Evolutionary conservation across 805 yeast species (phyloP).

Genomic region (Candida sithepensis): DNA sequence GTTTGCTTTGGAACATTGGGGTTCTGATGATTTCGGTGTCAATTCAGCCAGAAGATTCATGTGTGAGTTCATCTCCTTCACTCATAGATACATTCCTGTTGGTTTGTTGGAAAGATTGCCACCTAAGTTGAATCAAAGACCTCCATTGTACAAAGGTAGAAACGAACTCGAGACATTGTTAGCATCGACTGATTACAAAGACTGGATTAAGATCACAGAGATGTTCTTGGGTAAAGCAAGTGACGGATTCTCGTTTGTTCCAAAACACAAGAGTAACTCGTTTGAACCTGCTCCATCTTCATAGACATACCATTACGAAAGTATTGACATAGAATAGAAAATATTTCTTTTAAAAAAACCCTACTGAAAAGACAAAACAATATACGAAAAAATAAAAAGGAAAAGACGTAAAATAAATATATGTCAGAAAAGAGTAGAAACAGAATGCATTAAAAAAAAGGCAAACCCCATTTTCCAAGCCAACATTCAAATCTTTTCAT

Average conservation of each 20-base stretch:
- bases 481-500: conserved; percentile 33
- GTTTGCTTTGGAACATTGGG: conserved; percentile 95
- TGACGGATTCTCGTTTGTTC: conserved; percentile 71
- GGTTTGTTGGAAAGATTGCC: conserved; percentile 89
- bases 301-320: not conserved
- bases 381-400: not conserved
- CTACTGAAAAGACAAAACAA: not conserved
- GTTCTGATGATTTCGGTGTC: conserved; percentile 92
- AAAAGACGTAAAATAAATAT: not conserved
- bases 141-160: conserved; percentile 91
- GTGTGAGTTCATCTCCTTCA: conserved; percentile 92
- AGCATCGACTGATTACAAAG: conserved; percentile 80
- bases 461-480: no score
- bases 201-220: conserved; percentile 95
- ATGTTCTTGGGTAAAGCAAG: conserved; percentile 89
- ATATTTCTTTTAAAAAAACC: not conserved
- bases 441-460: not conserved
- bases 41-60: conserved; percentile 82
- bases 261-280: conserved; percentile 94
- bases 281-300: conserved; percentile 34
- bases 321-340: not conserved
- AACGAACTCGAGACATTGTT: conserved; percentile 86
- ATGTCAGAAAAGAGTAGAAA: not conserved
- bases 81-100: conserved; percentile 91
- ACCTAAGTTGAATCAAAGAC: conserved; percentile 86